phyloP scores from a whole-genome alignment of 352 stramenopile genomes.

The Phytophthora pini region DNA sequence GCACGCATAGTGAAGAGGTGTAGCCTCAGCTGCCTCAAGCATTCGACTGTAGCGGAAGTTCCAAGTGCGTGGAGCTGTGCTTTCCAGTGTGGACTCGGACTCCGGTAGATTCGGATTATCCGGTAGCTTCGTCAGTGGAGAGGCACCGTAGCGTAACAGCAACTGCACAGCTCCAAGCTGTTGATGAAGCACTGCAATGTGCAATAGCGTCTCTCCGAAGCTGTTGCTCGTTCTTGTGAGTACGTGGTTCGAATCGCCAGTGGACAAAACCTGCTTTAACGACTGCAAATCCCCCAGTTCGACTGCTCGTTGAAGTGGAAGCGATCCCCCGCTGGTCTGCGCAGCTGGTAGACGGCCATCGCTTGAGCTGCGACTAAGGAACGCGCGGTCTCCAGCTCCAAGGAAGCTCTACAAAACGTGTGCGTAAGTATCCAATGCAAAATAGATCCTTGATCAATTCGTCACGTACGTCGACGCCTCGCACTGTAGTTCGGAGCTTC shows the following conservation, averaged over 20 bases:
- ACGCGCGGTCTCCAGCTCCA: slow-evolving; percentile 50
- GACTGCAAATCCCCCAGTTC: slow-evolving; percentile 55
- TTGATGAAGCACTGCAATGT: slow-evolving; percentile 69
- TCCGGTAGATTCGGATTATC: slow-evolving; percentile 20
- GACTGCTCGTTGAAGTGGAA: slow-evolving; percentile 61
- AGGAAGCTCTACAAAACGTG: slow-evolving; percentile 46
- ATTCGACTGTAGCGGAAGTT: slow-evolving; percentile 70
- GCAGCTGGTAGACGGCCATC: slow-evolving; percentile 28
- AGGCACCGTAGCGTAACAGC: slow-evolving; percentile 58
- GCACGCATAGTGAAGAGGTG: slow-evolving; percentile 73
- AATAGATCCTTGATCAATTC: neutral
- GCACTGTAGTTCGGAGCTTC: slow-evolving; percentile 8
- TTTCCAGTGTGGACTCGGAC: slow-evolving; percentile 45
- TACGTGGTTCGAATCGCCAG: neutral
- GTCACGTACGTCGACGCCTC: slow-evolving; percentile 23
- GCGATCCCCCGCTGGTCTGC: slow-evolving; percentile 41
- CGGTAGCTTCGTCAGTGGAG: slow-evolving; percentile 43
- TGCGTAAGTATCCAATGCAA: neutral
- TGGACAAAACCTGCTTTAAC: slow-evolving; percentile 29
- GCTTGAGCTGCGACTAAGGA: slow-evolving; percentile 46
- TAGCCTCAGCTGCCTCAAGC: slow-evolving; percentile 60
- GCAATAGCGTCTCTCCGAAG: slow-evolving; percentile 72
- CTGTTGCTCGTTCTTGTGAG: slow-evolving; percentile 37
- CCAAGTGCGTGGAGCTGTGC: slow-evolving; percentile 50
- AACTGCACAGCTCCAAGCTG: slow-evolving; percentile 56